Conservation (phyloP, 345 rosid genomes). For the Salix udensis region DNA sequence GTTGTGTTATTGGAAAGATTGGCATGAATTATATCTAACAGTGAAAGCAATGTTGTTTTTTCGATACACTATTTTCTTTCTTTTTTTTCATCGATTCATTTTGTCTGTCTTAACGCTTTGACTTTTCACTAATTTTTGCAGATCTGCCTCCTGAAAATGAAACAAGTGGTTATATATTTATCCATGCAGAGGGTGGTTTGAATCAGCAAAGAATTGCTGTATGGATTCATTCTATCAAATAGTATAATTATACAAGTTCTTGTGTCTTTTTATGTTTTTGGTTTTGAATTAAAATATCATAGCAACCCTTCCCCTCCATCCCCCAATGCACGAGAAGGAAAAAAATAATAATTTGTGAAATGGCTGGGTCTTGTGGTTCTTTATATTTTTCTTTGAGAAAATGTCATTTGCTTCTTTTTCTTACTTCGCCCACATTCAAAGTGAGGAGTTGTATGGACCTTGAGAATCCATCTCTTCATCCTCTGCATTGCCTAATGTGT, state of each 20-base stretch:
- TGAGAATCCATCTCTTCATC: too few relatives aligned
- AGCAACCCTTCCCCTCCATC: not conserved
- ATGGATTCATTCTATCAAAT: conserved; percentile 34
- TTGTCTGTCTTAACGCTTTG: not conserved
- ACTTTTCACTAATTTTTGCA: conserved; percentile 35
- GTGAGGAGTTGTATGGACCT: too few relatives aligned
- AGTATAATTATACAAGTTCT: conserved; percentile 8
- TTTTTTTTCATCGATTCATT: not conserved
- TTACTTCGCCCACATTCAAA: too few relatives aligned
- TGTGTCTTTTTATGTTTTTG: not conserved
- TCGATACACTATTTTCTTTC: not conserved
- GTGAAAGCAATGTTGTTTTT: not conserved
- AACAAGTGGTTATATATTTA: conserved; percentile 90
- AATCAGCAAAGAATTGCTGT: conserved; percentile 99
- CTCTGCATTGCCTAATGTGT: too few relatives aligned
- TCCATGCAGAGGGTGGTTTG: conserved; percentile 98
- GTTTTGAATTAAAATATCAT: not conserved
- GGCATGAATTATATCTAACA: not conserved
- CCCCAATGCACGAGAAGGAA: not conserved
- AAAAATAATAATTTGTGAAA: not conserved
- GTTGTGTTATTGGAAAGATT: not conserved
- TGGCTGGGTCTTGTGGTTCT: too few relatives aligned
- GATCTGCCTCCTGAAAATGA: conserved; percentile 90
- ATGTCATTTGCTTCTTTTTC: too few relatives aligned
- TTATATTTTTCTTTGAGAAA: too few relatives aligned